Base-by-base conservation (phyloP, 768 basidiomycete genomes). In the Cubamyces lactineus region DNA sequence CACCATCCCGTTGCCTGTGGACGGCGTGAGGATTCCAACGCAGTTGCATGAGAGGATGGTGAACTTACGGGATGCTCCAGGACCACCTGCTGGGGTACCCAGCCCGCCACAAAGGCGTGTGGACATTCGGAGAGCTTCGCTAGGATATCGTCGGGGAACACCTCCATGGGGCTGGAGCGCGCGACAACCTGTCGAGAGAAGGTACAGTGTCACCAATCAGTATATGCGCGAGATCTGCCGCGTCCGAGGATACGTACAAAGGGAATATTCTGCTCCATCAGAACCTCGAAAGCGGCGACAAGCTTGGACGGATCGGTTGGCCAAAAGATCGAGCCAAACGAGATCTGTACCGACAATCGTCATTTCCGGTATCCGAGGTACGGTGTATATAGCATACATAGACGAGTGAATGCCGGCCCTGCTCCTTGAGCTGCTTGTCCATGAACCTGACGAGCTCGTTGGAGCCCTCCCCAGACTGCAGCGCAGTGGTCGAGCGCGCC, bases 251-350 rank as follows among this genome's bases (percentile, higher is more conserved):
- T 30, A 47, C 53, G 21, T 54, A 72, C 69, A 43, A 72, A 69
- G 23, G 71, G 68, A 0, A 66, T 55, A 2, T 62, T 53, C 48
- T 39, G 54, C 26, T 69, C 60, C 9, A 69, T 59, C 30, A 72
- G 51, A 11, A 67, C 59, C 28, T 69, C 65, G 17, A 70, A 24
- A 5, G 69, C 51, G 0, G 57, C 43, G 52, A 62, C 63, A 6
- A 68, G n/a, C 19, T 68, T 65, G 2, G 55, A 62, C 11, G 61
- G 45, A 16, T 64, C 57, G 8, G 41, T 46, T 4, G 65, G 58
- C 68, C 69, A 70, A 39, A 62, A 68, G 0, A 64, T 9, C 1
- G 65, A 59, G 3, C 71, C 67, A 24, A 70, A 69, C 1, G 71
- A 68, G 17, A 70, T 59, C 69, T 69, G 19, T 15, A 43, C 19